These are phyloP conservation scores for Rhamnella rubrinervis DNA, from an alignment of 331 rosid genomes.

Conservation along the genomic window DNA sequence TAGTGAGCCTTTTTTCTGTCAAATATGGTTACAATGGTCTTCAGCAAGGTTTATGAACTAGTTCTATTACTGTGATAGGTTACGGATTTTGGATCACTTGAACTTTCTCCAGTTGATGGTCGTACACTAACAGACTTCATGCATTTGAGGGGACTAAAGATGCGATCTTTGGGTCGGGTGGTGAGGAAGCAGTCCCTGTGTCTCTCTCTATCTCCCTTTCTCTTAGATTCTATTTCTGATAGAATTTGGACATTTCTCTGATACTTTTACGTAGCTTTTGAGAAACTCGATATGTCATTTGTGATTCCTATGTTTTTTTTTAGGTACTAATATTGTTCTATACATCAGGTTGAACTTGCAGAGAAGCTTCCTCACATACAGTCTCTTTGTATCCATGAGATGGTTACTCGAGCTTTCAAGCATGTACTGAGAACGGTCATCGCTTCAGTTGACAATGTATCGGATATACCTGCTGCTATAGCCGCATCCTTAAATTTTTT, in stretches of 20 bases:
- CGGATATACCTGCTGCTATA: conserved; percentile 57
- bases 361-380: conserved; percentile 93
- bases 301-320: conserved; percentile 3
- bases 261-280: too few species aligned
- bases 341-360: conserved; percentile 80
- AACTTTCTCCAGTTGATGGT: conserved; percentile 98
- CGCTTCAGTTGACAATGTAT: conserved; percentile 51
- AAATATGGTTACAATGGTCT: conserved; percentile 4
- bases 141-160: conserved; percentile 91
- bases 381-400: conserved; percentile 95
- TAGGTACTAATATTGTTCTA: conserved; percentile 27
- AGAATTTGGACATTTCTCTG: too few species aligned
- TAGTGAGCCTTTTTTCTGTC: conserved; percentile 3
- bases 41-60: conserved; percentile 28
- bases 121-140: conserved; percentile 95
- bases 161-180: conserved; percentile 88
- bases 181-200: conserved; percentile 39
- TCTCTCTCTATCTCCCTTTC: conserved; percentile 12
- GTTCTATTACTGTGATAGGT: conserved; percentile 50
- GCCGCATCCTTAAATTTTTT: conserved; percentile 73
- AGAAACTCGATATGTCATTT: neutral
- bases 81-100: conserved; percentile 90
- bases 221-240: too few species aligned
- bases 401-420: conserved; percentile 94
- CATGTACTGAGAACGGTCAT: conserved; percentile 73